Base-by-base conservation (phyloP, 192 early-diverging fungal genomes). In the Mortierella alpina region DNA sequence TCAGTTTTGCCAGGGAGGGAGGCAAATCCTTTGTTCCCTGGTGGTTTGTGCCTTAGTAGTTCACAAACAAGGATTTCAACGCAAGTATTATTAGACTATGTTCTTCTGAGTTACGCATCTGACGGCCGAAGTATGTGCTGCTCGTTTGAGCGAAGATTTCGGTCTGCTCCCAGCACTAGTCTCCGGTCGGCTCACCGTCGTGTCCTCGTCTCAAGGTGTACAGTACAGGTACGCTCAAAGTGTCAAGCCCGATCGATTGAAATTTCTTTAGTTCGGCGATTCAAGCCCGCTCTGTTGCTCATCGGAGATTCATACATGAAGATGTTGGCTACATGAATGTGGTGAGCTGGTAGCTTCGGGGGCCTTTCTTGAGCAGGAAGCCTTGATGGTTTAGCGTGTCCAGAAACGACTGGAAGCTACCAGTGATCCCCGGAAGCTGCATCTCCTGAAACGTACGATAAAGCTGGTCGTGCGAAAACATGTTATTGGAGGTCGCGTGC, bases 361-460 rank as follows among this genome's bases (percentile, higher is more conserved):
- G 80, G 11, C 92, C 92, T 62, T 91, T 93, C 73, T 91, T 92
- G 39, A 95, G 82, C 54, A 95, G 59, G 68, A 91, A 93, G 80
- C 83, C 89, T 64, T 95, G 91, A 66, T 91, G 88, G 84, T 95
- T 95, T 49, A 95, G 81, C 13, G 75, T 85, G 59, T 95, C 92
- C 6, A 95, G 59, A 58, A 95, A 82, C n/a, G 85, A 85, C 66
- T 85, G 84, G 67, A 95, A 93, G 57, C 89, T 88, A 7, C 73
- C 79, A 83, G 59, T 91, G 51, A 55, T 83, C 65, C 68, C 90
- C 84, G 88, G 83, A 62, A 80, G 48, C 22, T 64, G 60, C 72
- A 74, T 50, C 18, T 74, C 68, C 14, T 66, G 59, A 45, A 70
- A 79, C 9, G 89, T 87, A 45, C 82, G 72, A 51, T 86, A 86